Conservation (phyloP, 345 rosid genomes). For the Pseudoturritis turrita region DNA sequence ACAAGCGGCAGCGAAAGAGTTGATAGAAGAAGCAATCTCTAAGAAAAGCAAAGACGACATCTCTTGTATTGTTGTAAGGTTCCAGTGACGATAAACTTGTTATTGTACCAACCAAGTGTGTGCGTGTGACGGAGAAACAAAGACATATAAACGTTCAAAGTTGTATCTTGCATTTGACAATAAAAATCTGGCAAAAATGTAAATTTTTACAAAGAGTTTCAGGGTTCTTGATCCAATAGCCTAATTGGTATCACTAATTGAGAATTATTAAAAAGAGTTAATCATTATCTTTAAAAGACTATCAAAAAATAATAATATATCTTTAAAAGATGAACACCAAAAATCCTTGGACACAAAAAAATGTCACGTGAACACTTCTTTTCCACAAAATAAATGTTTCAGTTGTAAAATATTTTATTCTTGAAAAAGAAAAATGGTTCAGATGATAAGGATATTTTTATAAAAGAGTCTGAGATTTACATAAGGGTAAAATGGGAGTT, state of each 20-base stretch:
- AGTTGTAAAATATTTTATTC: too few relatives aligned
- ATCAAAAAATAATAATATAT: too few relatives aligned
- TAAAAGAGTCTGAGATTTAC: too few relatives aligned
- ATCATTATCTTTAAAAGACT: too few relatives aligned
- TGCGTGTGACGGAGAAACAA: neutral
- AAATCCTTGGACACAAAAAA: too few relatives aligned
- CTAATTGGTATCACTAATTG: neutral
- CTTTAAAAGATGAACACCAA: too few relatives aligned
- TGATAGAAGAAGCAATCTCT: conserved; percentile 63
- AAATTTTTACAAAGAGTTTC: neutral
- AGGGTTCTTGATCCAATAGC: neutral
- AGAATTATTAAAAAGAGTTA: too few relatives aligned
- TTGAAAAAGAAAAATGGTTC: too few relatives aligned
- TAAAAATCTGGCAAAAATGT: neutral
- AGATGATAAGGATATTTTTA: too few relatives aligned
- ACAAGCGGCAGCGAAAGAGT: conserved; percentile 56
- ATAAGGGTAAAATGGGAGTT: too few relatives aligned
- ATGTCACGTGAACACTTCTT: too few relatives aligned
- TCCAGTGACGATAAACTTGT: conserved; percentile 31
- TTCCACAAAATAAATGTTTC: too few relatives aligned
- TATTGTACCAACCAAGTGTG: neutral
- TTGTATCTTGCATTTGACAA: neutral
- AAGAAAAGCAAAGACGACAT: conserved; percentile 82
- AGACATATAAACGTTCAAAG: neutral
- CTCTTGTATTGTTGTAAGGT: conserved; percentile 81